Percentiles rank a stretch among this genome's conserved stretches.
These are phyloP conservation scores for Amaranthus palmeri DNA, from an alignment of 148 eudicot genomes.

Conservation along the genomic window DNA sequence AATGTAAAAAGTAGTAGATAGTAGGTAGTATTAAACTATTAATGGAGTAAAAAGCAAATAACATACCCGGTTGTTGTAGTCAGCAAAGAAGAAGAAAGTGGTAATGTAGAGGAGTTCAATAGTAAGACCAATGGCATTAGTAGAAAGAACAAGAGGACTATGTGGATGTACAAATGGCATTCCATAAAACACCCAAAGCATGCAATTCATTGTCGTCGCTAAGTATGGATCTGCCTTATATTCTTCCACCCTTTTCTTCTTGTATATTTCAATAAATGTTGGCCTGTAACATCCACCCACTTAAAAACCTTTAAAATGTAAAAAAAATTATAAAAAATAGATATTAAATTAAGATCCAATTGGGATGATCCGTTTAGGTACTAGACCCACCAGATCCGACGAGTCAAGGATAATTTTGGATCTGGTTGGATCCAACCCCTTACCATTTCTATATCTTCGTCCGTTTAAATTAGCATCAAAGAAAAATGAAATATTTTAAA, in stretches of 20 bases:
- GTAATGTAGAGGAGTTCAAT: constrained; percentile 29
- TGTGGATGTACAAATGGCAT: constrained; percentile 41
- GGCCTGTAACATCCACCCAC: no score
- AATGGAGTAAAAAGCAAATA: not conserved
- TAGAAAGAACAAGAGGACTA: constrained; percentile 31
- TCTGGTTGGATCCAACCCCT: no score
- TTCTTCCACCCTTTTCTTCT: constrained; percentile 36
- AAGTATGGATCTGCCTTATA: constrained; percentile 38
- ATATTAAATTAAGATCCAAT: no score
- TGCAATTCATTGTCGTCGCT: constrained; percentile 40
- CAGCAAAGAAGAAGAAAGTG: constrained; percentile 25
- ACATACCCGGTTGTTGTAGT: constrained; percentile 26
- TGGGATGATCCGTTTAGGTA: no score
- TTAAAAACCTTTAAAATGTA: no score
- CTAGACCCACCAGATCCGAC: no score
- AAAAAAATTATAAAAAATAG: no score
- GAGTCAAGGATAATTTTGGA: no score
- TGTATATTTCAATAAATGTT: constrained; percentile 30
- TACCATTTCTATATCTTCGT: no score
- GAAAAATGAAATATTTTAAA: no score
- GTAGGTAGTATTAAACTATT: no score
- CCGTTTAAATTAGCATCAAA: no score
- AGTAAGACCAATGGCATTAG: constrained; percentile 33
- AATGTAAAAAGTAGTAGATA: not conserved
- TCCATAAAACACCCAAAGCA: constrained; percentile 38